Evolutionary conservation across 2,329 filamentous ascomycete species (phyloP).

Genomic region (Aureobasidium pullulans): DNA sequence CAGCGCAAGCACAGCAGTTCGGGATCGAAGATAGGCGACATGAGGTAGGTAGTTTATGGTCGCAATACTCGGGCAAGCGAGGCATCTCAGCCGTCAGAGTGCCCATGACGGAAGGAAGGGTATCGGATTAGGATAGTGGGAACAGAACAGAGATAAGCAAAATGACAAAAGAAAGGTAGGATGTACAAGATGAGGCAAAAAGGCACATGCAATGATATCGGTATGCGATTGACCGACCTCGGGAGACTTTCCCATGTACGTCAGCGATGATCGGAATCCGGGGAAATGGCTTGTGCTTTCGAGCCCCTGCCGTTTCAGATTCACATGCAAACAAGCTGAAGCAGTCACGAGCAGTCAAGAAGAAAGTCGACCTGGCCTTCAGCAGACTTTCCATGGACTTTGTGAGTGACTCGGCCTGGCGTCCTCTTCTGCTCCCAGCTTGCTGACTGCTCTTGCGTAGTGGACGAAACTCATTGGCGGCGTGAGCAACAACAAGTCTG

Average conservation of each 20-base stretch:
- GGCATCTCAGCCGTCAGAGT: conserved; percentile 21
- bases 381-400: conserved; percentile 16
- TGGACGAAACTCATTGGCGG: conserved; percentile 57
- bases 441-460: conserved; percentile 28
- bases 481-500: conserved; percentile 42
- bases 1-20: conserved; percentile 26
- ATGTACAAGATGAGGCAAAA: background rate
- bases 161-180: background rate
- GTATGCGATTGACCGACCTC: background rate
- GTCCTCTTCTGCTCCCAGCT: background rate
- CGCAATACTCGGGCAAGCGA: conserved; percentile 22
- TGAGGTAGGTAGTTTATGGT: conserved; percentile 25
- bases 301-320: conserved; percentile 4
- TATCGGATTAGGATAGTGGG: background rate
- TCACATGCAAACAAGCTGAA: background rate
- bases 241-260: background rate
- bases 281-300: background rate
- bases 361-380: background rate
- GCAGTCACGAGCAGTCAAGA: background rate
- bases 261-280: background rate
- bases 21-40: conserved; percentile 26
- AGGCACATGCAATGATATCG: background rate
- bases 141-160: background rate
- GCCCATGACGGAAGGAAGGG: conserved; percentile 19
- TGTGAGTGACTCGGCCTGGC: conserved; percentile 1